Conservation (phyloP, 2,329 filamentous ascomycete genomes). For the Talaromyces albobiverticillius region DNA sequence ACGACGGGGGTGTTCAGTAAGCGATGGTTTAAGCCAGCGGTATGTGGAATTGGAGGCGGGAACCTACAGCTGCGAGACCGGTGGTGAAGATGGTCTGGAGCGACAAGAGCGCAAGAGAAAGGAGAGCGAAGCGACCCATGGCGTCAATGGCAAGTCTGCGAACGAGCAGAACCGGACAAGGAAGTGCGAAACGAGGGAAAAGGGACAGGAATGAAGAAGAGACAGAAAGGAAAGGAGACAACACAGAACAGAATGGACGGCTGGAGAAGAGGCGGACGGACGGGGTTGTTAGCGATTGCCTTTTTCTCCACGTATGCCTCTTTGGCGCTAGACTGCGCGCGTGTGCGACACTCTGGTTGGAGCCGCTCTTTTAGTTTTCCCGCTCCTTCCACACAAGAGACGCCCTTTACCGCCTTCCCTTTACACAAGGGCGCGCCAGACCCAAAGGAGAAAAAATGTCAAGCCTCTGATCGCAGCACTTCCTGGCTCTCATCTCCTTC, state of each 20-base stretch:
- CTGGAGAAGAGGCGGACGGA: conserved; percentile 1
- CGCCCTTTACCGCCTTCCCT: conserved; percentile 9
- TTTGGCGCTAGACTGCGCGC: conserved; percentile 4
- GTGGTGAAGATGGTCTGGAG: conserved; percentile 64
- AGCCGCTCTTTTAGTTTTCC: conserved; percentile 9
- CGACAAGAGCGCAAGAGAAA: conserved; percentile 69
- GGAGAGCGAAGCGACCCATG: conserved; percentile 74
- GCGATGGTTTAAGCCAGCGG: conserved; percentile 12
- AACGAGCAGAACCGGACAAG: conserved; percentile 11
- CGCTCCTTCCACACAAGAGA: neutral
- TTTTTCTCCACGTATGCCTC: conserved; percentile 27
- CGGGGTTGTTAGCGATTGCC: conserved; percentile 11
- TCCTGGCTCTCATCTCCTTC: conserved; percentile 1
- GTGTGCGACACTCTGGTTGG: neutral
- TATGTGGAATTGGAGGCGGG: conserved; percentile 10
- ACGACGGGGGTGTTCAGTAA: conserved; percentile 20
- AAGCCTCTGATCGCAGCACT: conserved; percentile 8
- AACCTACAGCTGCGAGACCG: conserved; percentile 60
- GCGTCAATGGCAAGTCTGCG: conserved; percentile 25
- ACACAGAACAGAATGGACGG: too few species aligned
- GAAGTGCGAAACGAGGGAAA: conserved; percentile 10
- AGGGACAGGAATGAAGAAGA: conserved; percentile 15
- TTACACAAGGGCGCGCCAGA: conserved; percentile 2
- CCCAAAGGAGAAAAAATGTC: conserved; percentile 16
- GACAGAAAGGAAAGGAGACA: conserved; percentile 19